phyloP scores from a whole-genome alignment of 805 yeast species.

The Sungouiozyma ichnusensis region DNA sequence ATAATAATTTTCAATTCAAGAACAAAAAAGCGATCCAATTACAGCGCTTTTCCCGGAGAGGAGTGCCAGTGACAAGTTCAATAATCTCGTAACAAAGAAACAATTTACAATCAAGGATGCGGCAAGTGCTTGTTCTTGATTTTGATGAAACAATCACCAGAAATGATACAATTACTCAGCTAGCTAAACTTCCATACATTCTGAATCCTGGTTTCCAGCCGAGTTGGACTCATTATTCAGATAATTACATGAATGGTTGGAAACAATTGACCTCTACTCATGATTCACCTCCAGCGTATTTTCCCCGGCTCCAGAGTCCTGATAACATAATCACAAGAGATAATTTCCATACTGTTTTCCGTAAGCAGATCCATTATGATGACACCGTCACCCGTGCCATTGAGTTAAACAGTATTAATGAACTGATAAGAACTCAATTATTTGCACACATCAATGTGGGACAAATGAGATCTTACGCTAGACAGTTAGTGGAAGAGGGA shows the following conservation, averaged over 20 bases:
- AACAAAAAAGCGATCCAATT: no score
- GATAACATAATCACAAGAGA: neutral
- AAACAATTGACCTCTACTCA: constrained; percentile 1
- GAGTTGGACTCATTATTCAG: constrained; percentile 20
- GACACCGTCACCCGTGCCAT: constrained; percentile 6
- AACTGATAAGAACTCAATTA: constrained; percentile 10
- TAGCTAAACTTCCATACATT: constrained; percentile 18
- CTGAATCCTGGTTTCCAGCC: constrained; percentile 11
- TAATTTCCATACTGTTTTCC: constrained; percentile 10
- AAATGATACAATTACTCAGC: constrained; percentile 18
- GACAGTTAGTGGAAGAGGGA: neutral
- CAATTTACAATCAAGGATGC: constrained; percentile 2
- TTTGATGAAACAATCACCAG: constrained; percentile 27
- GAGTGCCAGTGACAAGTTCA: no score
- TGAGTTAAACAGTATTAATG: constrained; percentile 20
- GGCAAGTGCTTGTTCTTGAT: constrained; percentile 18
- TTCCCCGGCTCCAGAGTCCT: constrained; percentile 8
- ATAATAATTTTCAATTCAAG: no score
- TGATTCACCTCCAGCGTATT: constrained; percentile 4
- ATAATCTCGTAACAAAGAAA: neutral
- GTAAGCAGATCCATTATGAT: constrained; percentile 15
- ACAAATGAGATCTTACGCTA: constrained; percentile 10
- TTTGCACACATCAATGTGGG: constrained; percentile 13
- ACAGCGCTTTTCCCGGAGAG: no score
- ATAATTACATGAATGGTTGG: constrained; percentile 16